Percentiles rank a stretch among this genome's conserved stretches.
Conservation (phyloP, 768 basidiomycete species). For the Lentinula lateritia region DNA sequence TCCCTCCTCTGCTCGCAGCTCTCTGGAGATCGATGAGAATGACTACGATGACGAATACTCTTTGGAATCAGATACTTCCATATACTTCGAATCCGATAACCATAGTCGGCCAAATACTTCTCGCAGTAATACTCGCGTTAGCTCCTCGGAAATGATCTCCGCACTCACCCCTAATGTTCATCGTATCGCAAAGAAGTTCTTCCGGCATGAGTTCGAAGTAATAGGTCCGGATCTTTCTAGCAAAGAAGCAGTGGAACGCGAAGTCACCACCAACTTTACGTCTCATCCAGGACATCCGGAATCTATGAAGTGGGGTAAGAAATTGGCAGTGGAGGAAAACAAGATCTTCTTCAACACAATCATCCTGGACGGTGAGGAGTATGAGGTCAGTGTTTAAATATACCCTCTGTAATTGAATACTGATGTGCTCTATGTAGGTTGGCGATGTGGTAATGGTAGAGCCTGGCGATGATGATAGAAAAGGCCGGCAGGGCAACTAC, state of each 20-base stretch:
- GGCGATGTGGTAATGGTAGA: slow-evolving; percentile 63
- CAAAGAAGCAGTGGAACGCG: slow-evolving; percentile 7
- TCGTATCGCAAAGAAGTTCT: background rate
- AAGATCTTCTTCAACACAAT: slow-evolving; percentile 39
- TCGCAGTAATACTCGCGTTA: background rate
- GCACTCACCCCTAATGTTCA: background rate
- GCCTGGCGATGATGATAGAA: slow-evolving; percentile 46
- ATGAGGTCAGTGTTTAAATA: slow-evolving; percentile 35
- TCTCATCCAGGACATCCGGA: slow-evolving; percentile 20
- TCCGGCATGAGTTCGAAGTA: slow-evolving; percentile 30
- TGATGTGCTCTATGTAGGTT: slow-evolving; percentile 28
- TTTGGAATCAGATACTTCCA: background rate
- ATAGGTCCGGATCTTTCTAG: slow-evolving; percentile 25
- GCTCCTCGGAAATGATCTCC: background rate
- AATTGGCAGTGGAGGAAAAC: slow-evolving; percentile 21
- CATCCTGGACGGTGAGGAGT: slow-evolving; percentile 50
- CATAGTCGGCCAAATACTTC: background rate
- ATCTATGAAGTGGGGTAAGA: slow-evolving; percentile 20
- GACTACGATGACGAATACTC: background rate
- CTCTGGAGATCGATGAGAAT: background rate
- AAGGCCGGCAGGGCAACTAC: slow-evolving; percentile 34
- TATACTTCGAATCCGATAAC: background rate
- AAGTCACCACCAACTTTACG: slow-evolving; percentile 7
- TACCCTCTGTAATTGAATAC: background rate
- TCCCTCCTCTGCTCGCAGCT: background rate